Evolutionary conservation across 139 green algal species (phyloP).

Genomic region (Medakamo hakoo): DNA sequence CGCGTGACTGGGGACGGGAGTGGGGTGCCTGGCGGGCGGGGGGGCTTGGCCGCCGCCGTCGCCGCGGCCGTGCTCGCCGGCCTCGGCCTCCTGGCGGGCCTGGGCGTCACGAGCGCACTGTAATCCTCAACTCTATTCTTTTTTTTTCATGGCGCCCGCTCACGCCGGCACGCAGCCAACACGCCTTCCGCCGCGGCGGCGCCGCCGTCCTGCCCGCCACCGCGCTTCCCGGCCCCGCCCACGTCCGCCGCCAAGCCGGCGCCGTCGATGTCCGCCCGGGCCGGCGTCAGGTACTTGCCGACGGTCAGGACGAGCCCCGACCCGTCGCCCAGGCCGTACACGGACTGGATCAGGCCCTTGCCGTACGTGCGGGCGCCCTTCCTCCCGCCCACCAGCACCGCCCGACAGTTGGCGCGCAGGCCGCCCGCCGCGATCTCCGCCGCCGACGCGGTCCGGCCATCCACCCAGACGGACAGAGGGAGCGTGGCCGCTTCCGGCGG

Average conservation of each 20-base stretch:
- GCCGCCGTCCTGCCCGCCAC: too few species aligned
- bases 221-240: too few species aligned
- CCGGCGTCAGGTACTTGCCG: conserved; percentile 86
- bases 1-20: background rate
- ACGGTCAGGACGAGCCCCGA: conserved; percentile 83
- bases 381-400: conserved; percentile 56
- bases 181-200: background rate
- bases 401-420: conserved; percentile 90
- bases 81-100: background rate
- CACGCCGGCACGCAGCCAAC: background rate
- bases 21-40: background rate
- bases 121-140: background rate
- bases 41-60: background rate
- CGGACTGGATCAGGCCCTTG: conserved; percentile 91
- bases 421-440: conserved; percentile 81
- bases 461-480: conserved; percentile 72
- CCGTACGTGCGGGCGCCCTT: conserved; percentile 55
- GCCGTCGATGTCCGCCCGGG: conserved; percentile 45
- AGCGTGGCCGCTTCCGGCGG: too few species aligned
- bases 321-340: conserved; percentile 87
- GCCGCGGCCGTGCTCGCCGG: background rate
- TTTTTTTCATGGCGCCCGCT: background rate
- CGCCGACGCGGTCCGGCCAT: conserved; percentile 69
- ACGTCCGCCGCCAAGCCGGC: conserved; percentile 54
- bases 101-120: background rate